These are phyloP conservation scores for Erodium moschatum DNA, from an alignment of 441 rosid species.

Conservation along the genomic window DNA sequence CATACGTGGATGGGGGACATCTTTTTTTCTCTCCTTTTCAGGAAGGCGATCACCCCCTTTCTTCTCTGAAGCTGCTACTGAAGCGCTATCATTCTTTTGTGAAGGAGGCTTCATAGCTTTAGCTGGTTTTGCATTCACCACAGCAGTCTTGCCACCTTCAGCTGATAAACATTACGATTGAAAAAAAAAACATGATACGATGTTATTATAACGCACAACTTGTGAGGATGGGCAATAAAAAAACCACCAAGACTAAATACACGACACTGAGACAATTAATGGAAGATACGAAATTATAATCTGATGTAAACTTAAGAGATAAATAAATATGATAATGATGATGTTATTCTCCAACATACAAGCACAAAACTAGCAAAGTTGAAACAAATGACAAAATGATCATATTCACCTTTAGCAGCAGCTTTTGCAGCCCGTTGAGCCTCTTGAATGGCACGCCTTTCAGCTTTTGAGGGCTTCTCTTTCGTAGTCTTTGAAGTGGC, in stretches of 20 bases:
- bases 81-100: constrained; percentile 42
- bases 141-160: constrained; percentile 45
- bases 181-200: constrained; percentile 5
- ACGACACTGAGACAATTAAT: not conserved
- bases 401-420: constrained; percentile 37
- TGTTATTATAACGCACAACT: not conserved
- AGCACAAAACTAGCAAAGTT: not conserved
- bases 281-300: not conserved
- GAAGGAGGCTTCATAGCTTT: constrained; percentile 47
- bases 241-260: not conserved
- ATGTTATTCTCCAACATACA: not conserved
- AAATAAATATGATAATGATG: not conserved
- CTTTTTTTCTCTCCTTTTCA: constrained; percentile 79
- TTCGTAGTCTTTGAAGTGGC: constrained; percentile 18
- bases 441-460: constrained; percentile 28
- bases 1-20: constrained; percentile 92
- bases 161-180: constrained; percentile 23
- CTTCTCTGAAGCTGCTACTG: constrained; percentile 56
- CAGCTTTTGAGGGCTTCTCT: constrained; percentile 26
- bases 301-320: not conserved
- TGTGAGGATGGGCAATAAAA: not conserved
- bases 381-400: constrained; percentile 2
- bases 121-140: constrained; percentile 36
- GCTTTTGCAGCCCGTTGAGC: constrained; percentile 30
- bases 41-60: constrained; percentile 43